Conservation (phyloP, 2,329 filamentous ascomycete genomes). For the Claviceps spartinae region DNA sequence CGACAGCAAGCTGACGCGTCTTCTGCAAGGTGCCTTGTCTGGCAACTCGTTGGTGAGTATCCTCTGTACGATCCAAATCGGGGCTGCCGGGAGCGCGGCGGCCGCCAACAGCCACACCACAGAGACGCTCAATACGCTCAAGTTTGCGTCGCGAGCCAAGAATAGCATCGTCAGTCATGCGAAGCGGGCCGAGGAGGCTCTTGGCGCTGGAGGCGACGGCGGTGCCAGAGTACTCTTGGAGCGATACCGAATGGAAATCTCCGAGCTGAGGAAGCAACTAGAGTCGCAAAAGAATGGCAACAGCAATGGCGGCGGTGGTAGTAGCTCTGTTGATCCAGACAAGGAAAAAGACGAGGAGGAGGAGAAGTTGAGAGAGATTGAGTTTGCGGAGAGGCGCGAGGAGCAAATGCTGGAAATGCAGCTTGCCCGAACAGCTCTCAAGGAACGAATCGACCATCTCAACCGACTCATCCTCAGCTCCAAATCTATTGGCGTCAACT, state of each 20-base stretch:
- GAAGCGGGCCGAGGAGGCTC: slow-evolving; percentile 83
- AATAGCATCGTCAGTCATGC: slow-evolving; percentile 97
- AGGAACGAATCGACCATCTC: slow-evolving; percentile 93
- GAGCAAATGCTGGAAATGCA: slow-evolving; percentile 99
- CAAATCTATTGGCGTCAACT: slow-evolving; percentile 89
- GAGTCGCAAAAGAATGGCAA: slow-evolving; percentile 65
- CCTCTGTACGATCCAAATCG: slow-evolving; percentile 88
- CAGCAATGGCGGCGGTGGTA: slow-evolving; percentile 40
- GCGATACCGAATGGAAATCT: slow-evolving; percentile 86
- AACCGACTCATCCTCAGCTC: slow-evolving; percentile 92
- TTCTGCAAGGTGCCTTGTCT: slow-evolving; percentile 83
- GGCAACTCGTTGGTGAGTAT: slow-evolving; percentile 94
- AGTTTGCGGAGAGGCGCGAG: slow-evolving; percentile 77
- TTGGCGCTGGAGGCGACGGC: slow-evolving; percentile 68
- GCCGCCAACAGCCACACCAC: slow-evolving; percentile 60
- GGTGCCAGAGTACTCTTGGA: slow-evolving; percentile 79
- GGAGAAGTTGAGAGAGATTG: slow-evolving; percentile 60
- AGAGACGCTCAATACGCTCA: slow-evolving; percentile 90
- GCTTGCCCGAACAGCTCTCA: slow-evolving; percentile 83
- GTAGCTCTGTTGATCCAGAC: slow-evolving; percentile 30
- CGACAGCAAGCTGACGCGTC: slow-evolving; percentile 89
- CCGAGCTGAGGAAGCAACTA: slow-evolving; percentile 65
- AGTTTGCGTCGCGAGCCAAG: slow-evolving; percentile 91
- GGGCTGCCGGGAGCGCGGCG: slow-evolving; percentile 59
- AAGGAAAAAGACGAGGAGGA: slow-evolving; percentile 51